Conservation (phyloP, 345 rosid species). For the Jatropha curcas region DNA sequence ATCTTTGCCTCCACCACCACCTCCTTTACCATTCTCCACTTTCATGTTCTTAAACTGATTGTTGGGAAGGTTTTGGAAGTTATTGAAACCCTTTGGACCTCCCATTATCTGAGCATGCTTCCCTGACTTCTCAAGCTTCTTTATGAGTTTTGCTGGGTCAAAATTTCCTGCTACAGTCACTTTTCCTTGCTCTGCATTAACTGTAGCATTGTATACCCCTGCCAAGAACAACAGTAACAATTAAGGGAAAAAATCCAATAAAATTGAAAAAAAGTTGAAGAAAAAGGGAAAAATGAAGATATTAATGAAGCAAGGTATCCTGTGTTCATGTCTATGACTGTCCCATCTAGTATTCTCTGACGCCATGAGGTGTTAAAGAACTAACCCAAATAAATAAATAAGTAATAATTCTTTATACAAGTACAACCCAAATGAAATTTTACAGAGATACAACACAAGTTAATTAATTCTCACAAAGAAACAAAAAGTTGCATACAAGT, state of each 20-base stretch:
- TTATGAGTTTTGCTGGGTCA: slow-evolving; percentile 64
- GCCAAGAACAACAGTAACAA: slow-evolving; percentile 8
- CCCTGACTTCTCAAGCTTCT: slow-evolving; percentile 82
- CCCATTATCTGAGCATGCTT: slow-evolving; percentile 86
- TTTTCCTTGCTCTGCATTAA: slow-evolving; percentile 84
- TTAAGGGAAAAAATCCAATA: background rate
- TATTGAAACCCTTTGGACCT: slow-evolving; percentile 48
- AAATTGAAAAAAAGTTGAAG: background rate
- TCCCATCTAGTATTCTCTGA: background rate
- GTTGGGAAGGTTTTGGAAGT: slow-evolving; percentile 38
- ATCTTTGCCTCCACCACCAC: slow-evolving; percentile 37
- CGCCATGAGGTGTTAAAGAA: background rate
- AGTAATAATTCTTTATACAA: background rate
- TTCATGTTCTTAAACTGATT: slow-evolving; percentile 58
- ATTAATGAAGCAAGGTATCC: background rate
- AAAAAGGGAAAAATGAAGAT: background rate
- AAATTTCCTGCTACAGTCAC: slow-evolving; percentile 85
- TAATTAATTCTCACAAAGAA: background rate
- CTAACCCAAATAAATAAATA: background rate
- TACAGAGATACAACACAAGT: background rate
- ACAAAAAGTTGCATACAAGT: background rate
- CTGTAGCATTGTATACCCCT: slow-evolving; percentile 68
- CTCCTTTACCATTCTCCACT: slow-evolving; percentile 34
- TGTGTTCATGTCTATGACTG: background rate
- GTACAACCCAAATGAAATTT: background rate